Conservation (phyloP, 2,329 filamentous ascomycete species). For the Aspergillus unguis region DNA sequence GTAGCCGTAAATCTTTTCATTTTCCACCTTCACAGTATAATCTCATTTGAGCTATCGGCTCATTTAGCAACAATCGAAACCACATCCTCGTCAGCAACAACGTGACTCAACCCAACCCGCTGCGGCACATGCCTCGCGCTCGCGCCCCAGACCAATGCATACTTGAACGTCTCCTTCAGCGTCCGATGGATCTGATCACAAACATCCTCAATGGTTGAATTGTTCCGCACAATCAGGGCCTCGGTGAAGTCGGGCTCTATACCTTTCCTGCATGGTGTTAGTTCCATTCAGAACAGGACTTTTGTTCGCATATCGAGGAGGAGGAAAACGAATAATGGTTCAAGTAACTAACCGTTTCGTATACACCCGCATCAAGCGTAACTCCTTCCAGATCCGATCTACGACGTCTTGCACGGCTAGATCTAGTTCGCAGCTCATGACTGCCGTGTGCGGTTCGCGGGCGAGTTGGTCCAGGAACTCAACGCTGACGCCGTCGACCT, state of each 20-base stretch:
- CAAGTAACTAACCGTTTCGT: conserved; percentile 63
- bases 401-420: conserved; percentile 91
- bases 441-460: conserved; percentile 86
- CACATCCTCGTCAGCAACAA: conserved; percentile 68
- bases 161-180: conserved; percentile 98
- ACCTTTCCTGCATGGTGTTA: conserved; percentile 63
- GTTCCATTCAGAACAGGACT: background rate
- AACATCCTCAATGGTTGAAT: conserved; percentile 91
- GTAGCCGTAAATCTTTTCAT: no score
- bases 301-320: no score
- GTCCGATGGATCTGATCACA: conserved; percentile 92
- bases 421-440: conserved; percentile 97
- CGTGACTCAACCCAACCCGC: conserved; percentile 79
- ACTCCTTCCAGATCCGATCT: conserved; percentile 90
- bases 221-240: conserved; percentile 84
- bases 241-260: conserved; percentile 84
- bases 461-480: conserved; percentile 91
- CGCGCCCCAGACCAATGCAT: conserved; percentile 95
- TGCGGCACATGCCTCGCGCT: conserved; percentile 94
- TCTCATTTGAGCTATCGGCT: background rate
- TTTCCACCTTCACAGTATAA: background rate
- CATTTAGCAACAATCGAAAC: conserved; percentile 60
- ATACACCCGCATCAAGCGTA: conserved; percentile 86
- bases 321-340: background rate
- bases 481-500: conserved; percentile 91